Evolutionary conservation across 345 rosid species (phyloP).

Genomic region (Arabidopsis thaliana): DNA sequence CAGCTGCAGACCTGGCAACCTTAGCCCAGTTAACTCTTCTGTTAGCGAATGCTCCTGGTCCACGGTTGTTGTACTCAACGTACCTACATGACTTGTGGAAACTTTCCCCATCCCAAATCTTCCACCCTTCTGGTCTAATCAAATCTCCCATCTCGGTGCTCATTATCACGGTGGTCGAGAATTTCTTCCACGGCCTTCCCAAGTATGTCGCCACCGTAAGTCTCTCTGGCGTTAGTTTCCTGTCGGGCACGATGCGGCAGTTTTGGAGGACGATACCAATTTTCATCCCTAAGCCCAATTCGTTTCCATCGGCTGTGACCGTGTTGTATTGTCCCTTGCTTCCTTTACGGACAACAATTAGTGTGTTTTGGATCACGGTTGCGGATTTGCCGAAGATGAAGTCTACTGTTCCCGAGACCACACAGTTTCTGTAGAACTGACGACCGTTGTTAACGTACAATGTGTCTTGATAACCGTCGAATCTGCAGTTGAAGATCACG

Average conservation of each 20-base stretch:
- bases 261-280: constrained; percentile 67
- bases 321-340: constrained; percentile 53
- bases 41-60: constrained; percentile 58
- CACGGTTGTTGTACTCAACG: constrained; percentile 62
- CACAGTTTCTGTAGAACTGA: constrained; percentile 69
- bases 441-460: constrained; percentile 58
- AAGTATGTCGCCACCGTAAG: constrained; percentile 52
- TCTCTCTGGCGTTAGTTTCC: constrained; percentile 43
- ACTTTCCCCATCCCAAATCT: constrained; percentile 47
- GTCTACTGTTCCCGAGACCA: constrained; percentile 70
- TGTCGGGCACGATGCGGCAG: constrained; percentile 77
- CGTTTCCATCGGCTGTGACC: constrained; percentile 65
- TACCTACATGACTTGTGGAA: constrained; percentile 43
- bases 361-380: constrained; percentile 64
- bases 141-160: constrained; percentile 62
- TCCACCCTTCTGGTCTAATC: constrained; percentile 68
- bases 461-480: constrained; percentile 76
- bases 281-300: constrained; percentile 25
- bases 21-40: constrained; percentile 62
- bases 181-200: constrained; percentile 78
- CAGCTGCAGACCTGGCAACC: constrained; percentile 39
- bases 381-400: constrained; percentile 75
- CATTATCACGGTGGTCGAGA: constrained; percentile 60
- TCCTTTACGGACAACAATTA: constrained; percentile 57
- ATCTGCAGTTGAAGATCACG: constrained; percentile 59